Conservation (phyloP, 129 eudicot genomes). For the Pseudognaphalium luteoalbum region DNA sequence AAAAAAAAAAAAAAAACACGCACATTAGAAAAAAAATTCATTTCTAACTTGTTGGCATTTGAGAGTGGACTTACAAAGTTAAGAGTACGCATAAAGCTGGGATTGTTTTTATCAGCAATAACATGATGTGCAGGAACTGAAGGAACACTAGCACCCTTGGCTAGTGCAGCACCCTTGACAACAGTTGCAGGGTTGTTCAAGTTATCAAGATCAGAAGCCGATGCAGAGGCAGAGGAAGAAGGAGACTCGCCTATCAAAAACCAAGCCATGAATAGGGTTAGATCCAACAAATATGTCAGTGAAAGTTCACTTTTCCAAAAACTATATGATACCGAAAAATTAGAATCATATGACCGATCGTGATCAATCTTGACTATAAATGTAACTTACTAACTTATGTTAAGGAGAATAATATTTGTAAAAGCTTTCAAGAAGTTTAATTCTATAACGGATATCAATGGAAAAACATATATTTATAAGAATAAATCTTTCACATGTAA, state of each 20-base stretch:
- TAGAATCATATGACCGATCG: neutral
- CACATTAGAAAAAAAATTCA: neutral
- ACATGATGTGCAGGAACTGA: slow-evolving; percentile 77
- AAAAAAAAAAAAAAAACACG: neutral
- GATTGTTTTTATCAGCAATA: slow-evolving; percentile 60
- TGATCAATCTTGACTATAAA: neutral
- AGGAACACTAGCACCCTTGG: slow-evolving; percentile 62
- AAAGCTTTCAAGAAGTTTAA: neutral
- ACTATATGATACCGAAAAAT: neutral
- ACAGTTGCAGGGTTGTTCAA: slow-evolving; percentile 54
- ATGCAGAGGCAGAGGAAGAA: slow-evolving; percentile 69
- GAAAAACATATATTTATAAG: neutral
- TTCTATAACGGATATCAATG: too few relatives aligned
- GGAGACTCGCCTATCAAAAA: slow-evolving; percentile 76
- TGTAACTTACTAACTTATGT: neutral
- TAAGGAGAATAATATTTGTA: too few relatives aligned
- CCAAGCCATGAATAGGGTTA: neutral
- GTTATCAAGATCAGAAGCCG: slow-evolving; percentile 97
- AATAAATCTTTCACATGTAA: too few relatives aligned
- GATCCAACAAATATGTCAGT: neutral
- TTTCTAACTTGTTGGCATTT: neutral
- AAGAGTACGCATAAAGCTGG: slow-evolving; percentile 61
- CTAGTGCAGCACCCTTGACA: slow-evolving; percentile 56
- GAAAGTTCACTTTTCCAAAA: neutral
- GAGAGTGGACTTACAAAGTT: slow-evolving; percentile 55